Base-by-base conservation (phyloP, 257 asterid genomes). In the Salvia hispanica region DNA sequence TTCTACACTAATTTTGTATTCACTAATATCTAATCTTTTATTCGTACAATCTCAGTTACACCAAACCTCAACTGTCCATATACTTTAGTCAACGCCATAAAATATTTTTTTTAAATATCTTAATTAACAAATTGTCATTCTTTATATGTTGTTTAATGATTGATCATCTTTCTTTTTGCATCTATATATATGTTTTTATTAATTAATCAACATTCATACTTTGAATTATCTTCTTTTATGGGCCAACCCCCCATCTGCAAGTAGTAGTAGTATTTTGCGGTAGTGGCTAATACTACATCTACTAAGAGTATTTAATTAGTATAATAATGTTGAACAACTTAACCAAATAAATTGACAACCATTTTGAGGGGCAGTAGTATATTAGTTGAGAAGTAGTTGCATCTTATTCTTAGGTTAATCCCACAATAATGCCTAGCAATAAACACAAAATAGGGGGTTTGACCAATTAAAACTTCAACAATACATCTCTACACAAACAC, bases 361-460 rank as follows among this genome's bases (percentile, higher is more conserved):
- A 72, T 66, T 65, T 62, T 62, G 66, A 74, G 65, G 18, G 4
- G 51, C 43, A 13, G 33, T 36, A 14, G 21, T 37, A 8, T 9
- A 76, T 64, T 54, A 71, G 56, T 28, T 71, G 55, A 60, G 67
- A 64, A 48, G 78, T 72, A 46, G 83, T 79, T 79, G 80, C 7
- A 15, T 62, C 71, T 73, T 53, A 65, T 28, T 66, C 59, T 64
- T 59, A 70, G 57, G 61, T 50, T 47, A 55, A 65, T 60, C 51
- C 70, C 75, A 58, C 51, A 52, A n/a, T 10, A 67, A 18, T 18
- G 21, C 21, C 21, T 1, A 18, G 1, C 21, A 18, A 18, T 18
- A 18, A 18, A 18, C 21, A 18, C 21, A 18, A 18, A 18, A 18
- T 18, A 18, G 21, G 21, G 21, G 21, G 21, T 18, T 18, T 18